These are phyloP conservation scores for Calonectria honghensis DNA, from an alignment of 2,329 filamentous ascomycete genomes.

Conservation along the genomic window DNA sequence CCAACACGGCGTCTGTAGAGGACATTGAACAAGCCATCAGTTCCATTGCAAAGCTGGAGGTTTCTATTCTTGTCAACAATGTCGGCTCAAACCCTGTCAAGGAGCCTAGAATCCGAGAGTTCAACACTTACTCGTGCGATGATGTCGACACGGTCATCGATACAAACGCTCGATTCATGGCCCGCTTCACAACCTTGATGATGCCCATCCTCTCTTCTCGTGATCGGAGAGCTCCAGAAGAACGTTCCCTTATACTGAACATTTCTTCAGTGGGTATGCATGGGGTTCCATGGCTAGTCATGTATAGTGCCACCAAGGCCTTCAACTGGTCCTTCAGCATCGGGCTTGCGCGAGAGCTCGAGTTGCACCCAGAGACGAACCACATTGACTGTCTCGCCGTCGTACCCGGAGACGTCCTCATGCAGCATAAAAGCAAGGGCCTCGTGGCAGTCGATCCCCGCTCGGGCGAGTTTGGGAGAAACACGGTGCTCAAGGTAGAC, in stretches of 20 bases:
- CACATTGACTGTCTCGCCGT: background rate
- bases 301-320: slow-evolving; percentile 26
- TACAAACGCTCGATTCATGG: background rate
- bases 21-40: background rate
- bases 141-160: background rate
- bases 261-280: slow-evolving; percentile 4
- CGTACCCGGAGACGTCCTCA: background rate
- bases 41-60: slow-evolving; percentile 5
- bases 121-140: background rate
- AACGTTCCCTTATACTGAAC: background rate
- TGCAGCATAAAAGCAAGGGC: background rate
- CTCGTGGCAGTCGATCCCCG: background rate
- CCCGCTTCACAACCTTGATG: background rate
- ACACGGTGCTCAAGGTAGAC: background rate
- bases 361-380: background rate
- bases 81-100: background rate
- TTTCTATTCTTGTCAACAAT: background rate
- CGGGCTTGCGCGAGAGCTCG: slow-evolving; percentile 7
- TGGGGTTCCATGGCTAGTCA: slow-evolving; percentile 17
- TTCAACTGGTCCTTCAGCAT: slow-evolving; percentile 21
- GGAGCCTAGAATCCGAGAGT: background rate
- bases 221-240: background rate
- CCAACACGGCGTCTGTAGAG: background rate
- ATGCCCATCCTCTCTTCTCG: slow-evolving; percentile 1
- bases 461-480: background rate